A percentile compares a stretch with the other conserved stretches of the same genome.
Conservation (phyloP, 23 red algal species). For the Gracilaria domingensis region DNA sequence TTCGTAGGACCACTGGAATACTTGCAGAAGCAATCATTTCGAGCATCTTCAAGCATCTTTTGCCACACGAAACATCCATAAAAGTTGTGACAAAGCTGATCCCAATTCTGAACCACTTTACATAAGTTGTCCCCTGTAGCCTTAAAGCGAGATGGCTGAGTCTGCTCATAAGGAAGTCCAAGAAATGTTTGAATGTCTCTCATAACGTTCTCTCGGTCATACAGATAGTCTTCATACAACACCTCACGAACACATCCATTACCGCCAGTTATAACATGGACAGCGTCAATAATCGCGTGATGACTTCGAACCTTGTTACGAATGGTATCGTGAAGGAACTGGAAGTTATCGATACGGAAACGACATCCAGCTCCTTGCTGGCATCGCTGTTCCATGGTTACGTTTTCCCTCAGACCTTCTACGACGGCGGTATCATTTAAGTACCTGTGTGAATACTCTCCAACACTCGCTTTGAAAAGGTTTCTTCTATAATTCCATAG, state of each 20-base stretch:
- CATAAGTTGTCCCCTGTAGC: constrained; percentile 65
- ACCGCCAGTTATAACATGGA: constrained; percentile 9
- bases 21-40: constrained; percentile 61
- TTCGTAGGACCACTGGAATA: constrained; percentile 48
- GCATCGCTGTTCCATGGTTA: constrained; percentile 49
- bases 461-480: constrained; percentile 61
- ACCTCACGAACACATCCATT: constrained; percentile 59
- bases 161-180: constrained; percentile 26
- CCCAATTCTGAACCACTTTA: constrained; percentile 57
- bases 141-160: constrained; percentile 36
- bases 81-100: constrained; percentile 52
- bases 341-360: constrained; percentile 44
- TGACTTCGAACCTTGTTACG: constrained; percentile 26
- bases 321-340: constrained; percentile 55
- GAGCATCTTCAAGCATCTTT: constrained; percentile 65
- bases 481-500: constrained; percentile 76
- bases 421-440: constrained; percentile 61
- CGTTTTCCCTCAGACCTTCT: constrained; percentile 52
- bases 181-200: constrained; percentile 56
- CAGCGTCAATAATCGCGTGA: constrained; percentile 52
- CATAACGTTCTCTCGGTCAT: constrained; percentile 55
- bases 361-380: constrained; percentile 24
- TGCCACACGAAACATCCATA: constrained; percentile 57
- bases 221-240: constrained; percentile 79
- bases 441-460: constrained; percentile 51